phyloP scores from a whole-genome alignment of 2,329 filamentous ascomycete genomes.

The Talaromyces amestolkiae region DNA sequence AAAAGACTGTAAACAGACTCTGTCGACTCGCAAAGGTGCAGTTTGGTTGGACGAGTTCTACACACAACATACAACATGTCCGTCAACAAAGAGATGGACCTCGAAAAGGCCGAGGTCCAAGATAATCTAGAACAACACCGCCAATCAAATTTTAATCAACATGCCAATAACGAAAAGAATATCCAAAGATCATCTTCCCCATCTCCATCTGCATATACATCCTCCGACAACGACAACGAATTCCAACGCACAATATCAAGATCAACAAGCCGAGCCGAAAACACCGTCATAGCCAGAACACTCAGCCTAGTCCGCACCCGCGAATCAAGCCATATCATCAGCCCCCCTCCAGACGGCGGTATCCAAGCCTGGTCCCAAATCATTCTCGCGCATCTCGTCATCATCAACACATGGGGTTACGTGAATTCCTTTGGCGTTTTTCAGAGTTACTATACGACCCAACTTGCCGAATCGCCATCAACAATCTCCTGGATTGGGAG shows the following conservation, averaged over 20 bases:
- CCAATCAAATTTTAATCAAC: neutral
- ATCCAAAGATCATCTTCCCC: neutral
- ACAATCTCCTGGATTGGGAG: constrained; percentile 49
- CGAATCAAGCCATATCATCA: constrained; percentile 12
- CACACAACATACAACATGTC: neutral
- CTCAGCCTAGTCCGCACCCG: constrained; percentile 16
- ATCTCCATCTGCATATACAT: neutral
- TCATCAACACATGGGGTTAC: constrained; percentile 29
- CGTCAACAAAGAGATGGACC: neutral
- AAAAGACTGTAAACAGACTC: neutral
- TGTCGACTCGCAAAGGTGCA: neutral
- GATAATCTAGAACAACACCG: neutral
- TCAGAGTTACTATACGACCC: constrained; percentile 44
- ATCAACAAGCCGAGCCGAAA: neutral
- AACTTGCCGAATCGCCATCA: constrained; percentile 33
- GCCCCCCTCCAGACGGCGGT: constrained; percentile 33
- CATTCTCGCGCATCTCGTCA: constrained; percentile 29
- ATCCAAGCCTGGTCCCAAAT: constrained; percentile 33
- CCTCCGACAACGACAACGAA: constrained; percentile 1
- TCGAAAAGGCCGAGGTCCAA: neutral
- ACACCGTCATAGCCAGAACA: constrained; percentile 4
- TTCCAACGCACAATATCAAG: neutral
- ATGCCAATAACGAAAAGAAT: neutral
- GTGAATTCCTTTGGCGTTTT: constrained; percentile 44
- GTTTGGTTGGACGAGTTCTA: neutral